A percentile compares a stretch with the other conserved stretches of the same genome.
phyloP scores from a whole-genome alignment of 2,329 filamentous ascomycete genomes.

The Fusarium redolens region DNA sequence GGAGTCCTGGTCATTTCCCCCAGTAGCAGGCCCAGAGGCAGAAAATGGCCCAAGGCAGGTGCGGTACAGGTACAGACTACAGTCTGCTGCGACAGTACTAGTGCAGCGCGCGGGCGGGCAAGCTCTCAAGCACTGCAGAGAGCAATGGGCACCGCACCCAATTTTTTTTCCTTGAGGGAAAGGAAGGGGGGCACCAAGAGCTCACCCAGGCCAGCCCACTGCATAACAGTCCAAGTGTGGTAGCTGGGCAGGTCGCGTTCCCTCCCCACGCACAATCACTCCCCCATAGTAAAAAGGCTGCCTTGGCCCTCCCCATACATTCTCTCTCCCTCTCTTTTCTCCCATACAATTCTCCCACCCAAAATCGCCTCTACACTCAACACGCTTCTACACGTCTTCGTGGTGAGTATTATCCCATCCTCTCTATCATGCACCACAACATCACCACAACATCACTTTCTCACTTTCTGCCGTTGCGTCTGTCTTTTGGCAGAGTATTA shows the following conservation, averaged over 20 bases:
- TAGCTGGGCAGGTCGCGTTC: conserved; percentile 46
- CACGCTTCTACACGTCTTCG: conserved; percentile 53
- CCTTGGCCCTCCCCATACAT: conserved; percentile 65
- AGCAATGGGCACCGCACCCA: conserved; percentile 42
- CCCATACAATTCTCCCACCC: conserved; percentile 71
- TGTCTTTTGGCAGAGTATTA: conserved; percentile 25
- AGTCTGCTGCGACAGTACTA: conserved; percentile 40
- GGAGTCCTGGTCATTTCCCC: conserved; percentile 35
- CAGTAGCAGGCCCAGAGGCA: conserved; percentile 26
- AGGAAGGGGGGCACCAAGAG: conserved; percentile 37
- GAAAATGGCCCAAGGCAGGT: conserved; percentile 33
- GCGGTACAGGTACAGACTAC: conserved; percentile 34
- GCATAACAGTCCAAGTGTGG: conserved; percentile 45
- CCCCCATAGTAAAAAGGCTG: conserved; percentile 74
- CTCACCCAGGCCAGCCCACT: conserved; percentile 38
- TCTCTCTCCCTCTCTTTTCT: conserved; percentile 66
- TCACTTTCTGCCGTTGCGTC: conserved; percentile 31
- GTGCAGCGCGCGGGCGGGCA: conserved; percentile 29
- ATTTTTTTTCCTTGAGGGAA: conserved; percentile 35
- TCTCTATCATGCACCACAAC: conserved; percentile 41
- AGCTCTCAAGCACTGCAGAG: conserved; percentile 35
- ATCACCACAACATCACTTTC: conserved; percentile 53
- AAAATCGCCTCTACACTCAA: conserved; percentile 58
- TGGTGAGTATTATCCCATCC: conserved; percentile 63
- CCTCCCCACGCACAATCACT: conserved; percentile 65